Conservation (phyloP, 108 stramenopile genomes). For the Cyclotella sp. region DNA sequence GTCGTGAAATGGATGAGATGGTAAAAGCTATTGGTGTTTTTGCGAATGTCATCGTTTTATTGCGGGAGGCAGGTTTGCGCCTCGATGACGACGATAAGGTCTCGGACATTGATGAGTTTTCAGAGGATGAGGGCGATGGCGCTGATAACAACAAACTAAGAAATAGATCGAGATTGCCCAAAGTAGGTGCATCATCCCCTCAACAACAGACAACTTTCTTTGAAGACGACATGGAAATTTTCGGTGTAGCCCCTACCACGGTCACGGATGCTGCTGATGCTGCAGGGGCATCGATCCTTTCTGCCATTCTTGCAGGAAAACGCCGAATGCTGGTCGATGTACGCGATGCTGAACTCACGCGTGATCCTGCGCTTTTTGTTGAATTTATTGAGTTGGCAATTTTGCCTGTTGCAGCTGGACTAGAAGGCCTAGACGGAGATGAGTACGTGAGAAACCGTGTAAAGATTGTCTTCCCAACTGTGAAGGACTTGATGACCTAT, state of each 20-base stretch:
- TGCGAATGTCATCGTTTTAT: slow-evolving; percentile 63
- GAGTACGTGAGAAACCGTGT: slow-evolving; percentile 73
- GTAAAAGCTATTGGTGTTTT: slow-evolving; percentile 61
- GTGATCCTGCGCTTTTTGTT: slow-evolving; percentile 78
- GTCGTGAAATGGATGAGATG: slow-evolving; percentile 65
- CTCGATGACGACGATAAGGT: slow-evolving; percentile 49
- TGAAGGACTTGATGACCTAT: slow-evolving; percentile 84
- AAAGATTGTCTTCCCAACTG: slow-evolving; percentile 91
- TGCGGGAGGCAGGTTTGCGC: slow-evolving; percentile 72
- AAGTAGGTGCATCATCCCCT: background rate
- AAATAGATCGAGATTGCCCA: background rate
- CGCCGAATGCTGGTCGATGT: slow-evolving; percentile 92
- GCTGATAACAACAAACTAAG: slow-evolving; percentile 4
- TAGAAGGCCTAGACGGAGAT: slow-evolving; percentile 73
- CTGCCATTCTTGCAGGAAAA: slow-evolving; percentile 84
- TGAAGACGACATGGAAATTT: slow-evolving; percentile 80
- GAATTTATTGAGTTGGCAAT: slow-evolving; percentile 89
- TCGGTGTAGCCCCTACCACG: slow-evolving; percentile 84
- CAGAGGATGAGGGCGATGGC: slow-evolving; percentile 11
- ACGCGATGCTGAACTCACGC: slow-evolving; percentile 85
- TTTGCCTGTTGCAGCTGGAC: slow-evolving; percentile 85
- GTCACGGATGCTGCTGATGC: slow-evolving; percentile 90
- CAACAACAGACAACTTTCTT: background rate
- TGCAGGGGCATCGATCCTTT: slow-evolving; percentile 84
- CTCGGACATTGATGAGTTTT: background rate